These are phyloP conservation scores for Aschersonia sp. DNA, from an alignment of 2,329 filamentous ascomycete genomes.

Conservation along the genomic window DNA sequence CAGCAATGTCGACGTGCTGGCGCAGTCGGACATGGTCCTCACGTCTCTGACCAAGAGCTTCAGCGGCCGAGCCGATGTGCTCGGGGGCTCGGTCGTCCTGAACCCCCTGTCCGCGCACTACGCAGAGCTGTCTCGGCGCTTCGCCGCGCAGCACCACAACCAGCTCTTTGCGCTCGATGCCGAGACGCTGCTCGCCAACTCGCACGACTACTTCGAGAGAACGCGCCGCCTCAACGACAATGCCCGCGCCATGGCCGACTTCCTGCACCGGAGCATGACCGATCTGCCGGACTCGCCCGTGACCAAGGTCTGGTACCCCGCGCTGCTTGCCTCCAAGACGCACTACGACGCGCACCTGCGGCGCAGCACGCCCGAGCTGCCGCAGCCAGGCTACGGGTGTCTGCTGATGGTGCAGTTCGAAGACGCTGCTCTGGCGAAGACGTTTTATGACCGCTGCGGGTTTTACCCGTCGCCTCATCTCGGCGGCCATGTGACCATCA, in stretches of 20 bases:
- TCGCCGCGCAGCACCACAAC: conserved; percentile 20
- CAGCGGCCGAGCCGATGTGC: conserved; percentile 38
- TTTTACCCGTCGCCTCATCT: conserved; percentile 38
- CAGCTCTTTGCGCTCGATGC: conserved; percentile 34
- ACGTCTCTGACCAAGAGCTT: conserved; percentile 44
- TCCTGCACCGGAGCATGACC: conserved; percentile 16
- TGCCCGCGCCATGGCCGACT: conserved; percentile 24
- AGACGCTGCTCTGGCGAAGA: conserved; percentile 19
- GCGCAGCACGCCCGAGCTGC: conserved; percentile 25
- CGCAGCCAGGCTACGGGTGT: conserved; percentile 36
- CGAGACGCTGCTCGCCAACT: conserved; percentile 27
- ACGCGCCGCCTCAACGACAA: conserved; percentile 26
- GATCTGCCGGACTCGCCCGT: conserved; percentile 18
- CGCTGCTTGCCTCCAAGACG: conserved; percentile 15
- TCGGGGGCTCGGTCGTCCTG: conserved; percentile 35
- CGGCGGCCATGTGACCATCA: conserved; percentile 35
- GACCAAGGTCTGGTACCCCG: conserved; percentile 28
- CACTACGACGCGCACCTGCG: conserved; percentile 22
- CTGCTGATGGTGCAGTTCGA: conserved; percentile 37
- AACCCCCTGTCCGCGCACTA: conserved; percentile 31
- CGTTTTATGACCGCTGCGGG: conserved; percentile 34
- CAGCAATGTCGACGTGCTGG: conserved; percentile 34
- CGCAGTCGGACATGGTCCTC: conserved; percentile 31
- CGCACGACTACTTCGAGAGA: conserved; percentile 25
- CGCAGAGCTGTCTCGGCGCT: conserved; percentile 15